Conservation (phyloP, 345 rosid species). For the Hypericum perforatum region DNA sequence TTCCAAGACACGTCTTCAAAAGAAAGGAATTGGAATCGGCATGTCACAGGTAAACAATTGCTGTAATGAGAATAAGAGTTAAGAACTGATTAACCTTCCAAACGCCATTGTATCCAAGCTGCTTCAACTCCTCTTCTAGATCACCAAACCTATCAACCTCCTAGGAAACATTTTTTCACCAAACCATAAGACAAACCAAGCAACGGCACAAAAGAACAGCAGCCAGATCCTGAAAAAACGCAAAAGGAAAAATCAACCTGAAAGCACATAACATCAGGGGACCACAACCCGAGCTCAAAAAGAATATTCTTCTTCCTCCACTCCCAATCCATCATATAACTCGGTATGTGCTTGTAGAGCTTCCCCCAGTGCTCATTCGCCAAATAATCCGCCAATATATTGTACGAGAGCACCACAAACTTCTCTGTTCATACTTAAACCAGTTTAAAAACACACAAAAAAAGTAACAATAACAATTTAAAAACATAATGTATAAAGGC, state of each 20-base stretch:
- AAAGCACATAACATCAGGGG: conserved; percentile 90
- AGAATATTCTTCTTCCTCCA: conserved; percentile 65
- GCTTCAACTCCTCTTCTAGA: conserved; percentile 55
- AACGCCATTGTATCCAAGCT: conserved; percentile 60
- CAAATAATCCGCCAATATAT: conserved; percentile 87
- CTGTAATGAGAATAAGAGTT: background rate
- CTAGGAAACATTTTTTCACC: conserved; percentile 26
- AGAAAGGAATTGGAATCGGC: too few relatives aligned
- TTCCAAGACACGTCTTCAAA: too few relatives aligned
- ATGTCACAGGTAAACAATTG: too few relatives aligned
- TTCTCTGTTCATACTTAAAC: conserved; percentile 35
- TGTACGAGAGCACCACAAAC: conserved; percentile 71
- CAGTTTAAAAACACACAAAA: conserved; percentile 10
- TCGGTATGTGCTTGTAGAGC: conserved; percentile 81
- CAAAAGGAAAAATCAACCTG: conserved; percentile 39
- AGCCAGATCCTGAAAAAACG: background rate
- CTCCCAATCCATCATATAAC: conserved; percentile 63
- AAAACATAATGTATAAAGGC: too few relatives aligned
- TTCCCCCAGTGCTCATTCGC: conserved; percentile 59
- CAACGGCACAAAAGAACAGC: conserved; percentile 7
- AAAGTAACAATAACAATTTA: conserved; percentile 2
- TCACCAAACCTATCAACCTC: conserved; percentile 91
- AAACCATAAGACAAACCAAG: background rate
- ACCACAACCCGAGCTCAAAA: conserved; percentile 85
- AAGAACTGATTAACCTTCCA: conserved; percentile 56